Base-by-base conservation (phyloP, 352 stramenopile genomes). In the Globisporangium parvum region DNA sequence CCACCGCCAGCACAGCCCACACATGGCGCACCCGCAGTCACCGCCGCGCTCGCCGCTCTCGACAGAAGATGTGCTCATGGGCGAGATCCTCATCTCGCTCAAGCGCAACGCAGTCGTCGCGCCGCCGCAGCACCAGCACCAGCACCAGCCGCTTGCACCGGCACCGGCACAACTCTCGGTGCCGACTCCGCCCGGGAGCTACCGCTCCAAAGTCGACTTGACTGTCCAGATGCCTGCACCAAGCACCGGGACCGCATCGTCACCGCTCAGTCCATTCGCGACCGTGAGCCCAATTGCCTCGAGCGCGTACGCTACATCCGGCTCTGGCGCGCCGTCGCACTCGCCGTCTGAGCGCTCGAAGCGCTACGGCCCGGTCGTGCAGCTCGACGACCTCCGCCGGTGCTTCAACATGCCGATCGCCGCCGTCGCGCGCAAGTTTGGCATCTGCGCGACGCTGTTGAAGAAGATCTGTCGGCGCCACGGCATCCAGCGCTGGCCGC, bases 341-440 rank as follows among this genome's bases (percentile, higher is more conserved):
- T 56, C 62, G 37, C 68, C 69, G 9, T 69, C 69, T 12, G 69
- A 77, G 42, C 62, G 69, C 17, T 74, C 62, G 44, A 85, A 86
- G 60, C 80, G 80, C 20, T 86, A 86, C 55, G 75, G 75, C 0
- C 80, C 80, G 0, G 80, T 88, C 45, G 79, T 91, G 35, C 67
- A 88, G 51, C 69, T 91, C n/a, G 73, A 86, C 37, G 80, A 91
- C 55, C 62, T 93, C 46, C 73, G 78, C 24, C 69, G 73, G 57
- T 90, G 82, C 60, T 93, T 93, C 57, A 90, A 91, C 63, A 90
- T 91, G 77, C 83, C 83, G 57, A 88, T 93, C 59, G 80, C 80
- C 3, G 74, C 74, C 0, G 83, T 93, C 35, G 80, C 80, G 35
- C 80, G 77, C 50, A 84, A 90, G 60, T 91, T 93, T 60, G 83